These are phyloP conservation scores for Pontederia crassipes DNA, from an alignment of 176 grass and related monocot species.

Conservation along the genomic window DNA sequence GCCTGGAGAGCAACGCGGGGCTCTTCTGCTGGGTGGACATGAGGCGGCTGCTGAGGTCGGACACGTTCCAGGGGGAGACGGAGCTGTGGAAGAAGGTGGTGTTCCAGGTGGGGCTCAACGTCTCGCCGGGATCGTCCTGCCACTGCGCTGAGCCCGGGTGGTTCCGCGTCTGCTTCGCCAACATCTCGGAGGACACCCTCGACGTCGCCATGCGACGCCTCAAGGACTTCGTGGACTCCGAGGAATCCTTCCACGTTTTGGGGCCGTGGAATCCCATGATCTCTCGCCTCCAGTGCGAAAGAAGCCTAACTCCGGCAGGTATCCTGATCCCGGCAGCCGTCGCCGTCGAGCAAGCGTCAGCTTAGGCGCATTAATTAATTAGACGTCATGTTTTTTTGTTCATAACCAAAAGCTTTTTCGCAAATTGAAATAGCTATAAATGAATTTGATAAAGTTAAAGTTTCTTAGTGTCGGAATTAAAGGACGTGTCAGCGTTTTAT, in stretches of 20 bases:
- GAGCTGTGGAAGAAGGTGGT: background rate
- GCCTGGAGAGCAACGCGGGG: background rate
- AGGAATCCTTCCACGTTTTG: too few relatives aligned
- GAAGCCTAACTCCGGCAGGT: too few relatives aligned
- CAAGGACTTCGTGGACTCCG: background rate
- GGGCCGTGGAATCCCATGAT: too few relatives aligned
- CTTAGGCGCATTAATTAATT: too few relatives aligned
- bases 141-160: background rate
- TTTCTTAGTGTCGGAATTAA: too few relatives aligned
- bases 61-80: background rate
- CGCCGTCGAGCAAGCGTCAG: too few relatives aligned
- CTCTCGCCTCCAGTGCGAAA: background rate
- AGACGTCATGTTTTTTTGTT: too few relatives aligned
- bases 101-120: background rate
- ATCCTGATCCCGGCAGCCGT: too few relatives aligned
- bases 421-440: too few relatives aligned
- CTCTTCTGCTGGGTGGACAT: slow-evolving; percentile 1
- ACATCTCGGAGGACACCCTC: background rate
- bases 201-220: background rate
- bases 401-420: too few relatives aligned
- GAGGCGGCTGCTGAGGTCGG: background rate
- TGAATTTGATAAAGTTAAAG: too few relatives aligned
- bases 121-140: background rate
- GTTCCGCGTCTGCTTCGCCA: slow-evolving; percentile 1
- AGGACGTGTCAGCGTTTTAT: too few relatives aligned